These are phyloP conservation scores for Penicilliopsis zonata DNA, from an alignment of 495 filamentous ascomycete genomes.

Conservation along the genomic window DNA sequence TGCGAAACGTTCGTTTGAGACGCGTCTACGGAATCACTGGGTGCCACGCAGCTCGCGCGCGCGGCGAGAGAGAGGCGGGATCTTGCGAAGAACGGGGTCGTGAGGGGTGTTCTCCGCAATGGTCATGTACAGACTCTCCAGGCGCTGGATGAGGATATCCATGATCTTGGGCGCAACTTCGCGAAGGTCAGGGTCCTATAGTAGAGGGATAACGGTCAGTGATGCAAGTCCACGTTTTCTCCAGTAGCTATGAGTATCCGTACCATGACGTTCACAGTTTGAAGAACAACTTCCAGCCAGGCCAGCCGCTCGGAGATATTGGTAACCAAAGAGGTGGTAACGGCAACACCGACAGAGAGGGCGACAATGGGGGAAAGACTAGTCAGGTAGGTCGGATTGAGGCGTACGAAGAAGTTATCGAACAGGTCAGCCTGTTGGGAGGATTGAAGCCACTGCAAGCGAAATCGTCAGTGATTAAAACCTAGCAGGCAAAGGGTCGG, in stretches of 20 bases:
- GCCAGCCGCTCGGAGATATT: slow-evolving; percentile 54
- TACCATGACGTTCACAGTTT: slow-evolving; percentile 37
- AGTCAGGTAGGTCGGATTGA: slow-evolving; percentile 58
- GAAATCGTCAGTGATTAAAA: not conserved
- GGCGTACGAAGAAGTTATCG: slow-evolving; percentile 62
- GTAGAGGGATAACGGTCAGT: not conserved
- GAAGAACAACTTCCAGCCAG: slow-evolving; percentile 68
- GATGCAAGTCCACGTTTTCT: not conserved
- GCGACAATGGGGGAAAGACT: slow-evolving; percentile 60
- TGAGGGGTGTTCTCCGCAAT: slow-evolving; percentile 49
- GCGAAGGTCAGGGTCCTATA: slow-evolving; percentile 61
- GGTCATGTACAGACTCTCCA: slow-evolving; percentile 58
- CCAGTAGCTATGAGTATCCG: slow-evolving; percentile 8
- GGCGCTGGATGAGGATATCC: slow-evolving; percentile 55
- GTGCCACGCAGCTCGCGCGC: slow-evolving; percentile 36
- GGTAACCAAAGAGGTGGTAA: slow-evolving; percentile 57
- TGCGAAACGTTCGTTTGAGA: too few species aligned
- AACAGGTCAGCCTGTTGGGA: slow-evolving; percentile 63
- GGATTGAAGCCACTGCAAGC: slow-evolving; percentile 75
- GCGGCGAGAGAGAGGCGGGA: slow-evolving; percentile 42
- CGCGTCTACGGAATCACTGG: slow-evolving; percentile 3
- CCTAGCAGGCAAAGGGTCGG: not conserved
- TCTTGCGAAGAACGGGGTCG: slow-evolving; percentile 50
- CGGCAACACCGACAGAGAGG: slow-evolving; percentile 72
- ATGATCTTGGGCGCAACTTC: slow-evolving; percentile 55